Conservation (phyloP, 805 yeast species). For the Cyberlindnera japonica region DNA sequence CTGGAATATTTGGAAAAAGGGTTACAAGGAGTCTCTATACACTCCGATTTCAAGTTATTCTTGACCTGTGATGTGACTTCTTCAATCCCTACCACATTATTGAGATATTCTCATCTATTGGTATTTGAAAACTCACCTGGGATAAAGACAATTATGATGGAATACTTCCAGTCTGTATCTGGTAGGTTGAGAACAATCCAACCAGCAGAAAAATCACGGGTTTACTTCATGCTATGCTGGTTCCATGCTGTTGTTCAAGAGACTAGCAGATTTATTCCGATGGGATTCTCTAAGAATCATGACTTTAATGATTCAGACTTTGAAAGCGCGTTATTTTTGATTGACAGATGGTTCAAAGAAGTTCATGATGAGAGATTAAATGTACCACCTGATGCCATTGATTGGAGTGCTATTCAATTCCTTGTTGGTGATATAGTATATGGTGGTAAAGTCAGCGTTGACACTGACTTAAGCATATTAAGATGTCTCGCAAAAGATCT, state of each 20-base stretch:
- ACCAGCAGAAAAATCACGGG: constrained; percentile 40
- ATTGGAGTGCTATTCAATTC: constrained; percentile 50
- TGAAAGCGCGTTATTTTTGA: constrained; percentile 41
- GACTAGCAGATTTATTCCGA: constrained; percentile 54
- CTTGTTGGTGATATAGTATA: constrained; percentile 55
- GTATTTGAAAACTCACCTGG: constrained; percentile 64
- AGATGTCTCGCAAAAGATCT: constrained; percentile 32
- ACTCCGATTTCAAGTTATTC: constrained; percentile 49
- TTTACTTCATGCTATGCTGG: constrained; percentile 63
- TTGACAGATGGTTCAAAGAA: constrained; percentile 40
- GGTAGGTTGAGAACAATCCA: not conserved
- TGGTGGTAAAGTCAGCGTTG: constrained; percentile 56
- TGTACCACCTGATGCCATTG: constrained; percentile 43
- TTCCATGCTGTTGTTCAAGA: constrained; percentile 62
- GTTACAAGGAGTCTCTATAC: constrained; percentile 32
- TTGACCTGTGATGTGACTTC: constrained; percentile 56
- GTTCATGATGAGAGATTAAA: constrained; percentile 28
- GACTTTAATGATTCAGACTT: constrained; percentile 78
- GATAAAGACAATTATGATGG: constrained; percentile 42
- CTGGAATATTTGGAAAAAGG: constrained; percentile 48
- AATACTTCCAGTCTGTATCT: constrained; percentile 26
- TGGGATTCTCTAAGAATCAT: constrained; percentile 57
- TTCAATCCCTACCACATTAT: constrained; percentile 50
- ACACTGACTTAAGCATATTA: constrained; percentile 39
- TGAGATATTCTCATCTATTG: constrained; percentile 52